These are phyloP conservation scores for Crithidia acanthocephali DNA, from an alignment of 208 protist genomes.

Conservation along the genomic window DNA sequence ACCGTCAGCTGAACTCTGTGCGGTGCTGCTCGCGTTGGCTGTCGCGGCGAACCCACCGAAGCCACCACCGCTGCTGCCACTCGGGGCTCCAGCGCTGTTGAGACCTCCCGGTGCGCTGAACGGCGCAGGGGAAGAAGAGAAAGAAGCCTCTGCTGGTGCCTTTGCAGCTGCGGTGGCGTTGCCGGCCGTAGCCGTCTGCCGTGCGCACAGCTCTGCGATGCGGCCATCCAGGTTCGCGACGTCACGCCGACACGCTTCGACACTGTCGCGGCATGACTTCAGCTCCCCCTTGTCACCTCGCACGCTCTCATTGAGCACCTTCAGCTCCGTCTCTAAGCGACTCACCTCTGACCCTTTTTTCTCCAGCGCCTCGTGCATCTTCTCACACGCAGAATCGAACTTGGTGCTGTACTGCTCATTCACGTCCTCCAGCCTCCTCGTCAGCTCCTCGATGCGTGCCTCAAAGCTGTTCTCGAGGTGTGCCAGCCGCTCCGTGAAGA, in stretches of 20 bases:
- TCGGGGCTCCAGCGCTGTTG: no score
- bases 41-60: neutral
- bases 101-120: neutral
- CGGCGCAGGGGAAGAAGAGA: neutral
- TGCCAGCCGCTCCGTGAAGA: constrained; percentile 39
- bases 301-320: constrained; percentile 14
- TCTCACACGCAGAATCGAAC: constrained; percentile 12
- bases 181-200: neutral
- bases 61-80: neutral
- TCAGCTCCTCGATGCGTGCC: constrained; percentile 18
- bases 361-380: constrained; percentile 15
- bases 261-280: constrained; percentile 27
- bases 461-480: constrained; percentile 42
- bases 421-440: constrained; percentile 20
- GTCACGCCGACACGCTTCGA: constrained; percentile 24
- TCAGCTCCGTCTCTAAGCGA: constrained; percentile 22
- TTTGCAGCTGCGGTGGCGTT: no score
- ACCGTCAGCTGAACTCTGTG: no score
- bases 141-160: neutral
- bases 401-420: constrained; percentile 10
- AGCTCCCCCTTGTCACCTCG: constrained; percentile 6
- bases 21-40: neutral
- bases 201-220: constrained; percentile 11
- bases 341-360: constrained; percentile 5
- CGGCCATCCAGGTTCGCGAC: constrained; percentile 22